Evolutionary conservation across 192 early-diverging fungal genomes (phyloP).

Genomic region (Coemansia sp.): DNA sequence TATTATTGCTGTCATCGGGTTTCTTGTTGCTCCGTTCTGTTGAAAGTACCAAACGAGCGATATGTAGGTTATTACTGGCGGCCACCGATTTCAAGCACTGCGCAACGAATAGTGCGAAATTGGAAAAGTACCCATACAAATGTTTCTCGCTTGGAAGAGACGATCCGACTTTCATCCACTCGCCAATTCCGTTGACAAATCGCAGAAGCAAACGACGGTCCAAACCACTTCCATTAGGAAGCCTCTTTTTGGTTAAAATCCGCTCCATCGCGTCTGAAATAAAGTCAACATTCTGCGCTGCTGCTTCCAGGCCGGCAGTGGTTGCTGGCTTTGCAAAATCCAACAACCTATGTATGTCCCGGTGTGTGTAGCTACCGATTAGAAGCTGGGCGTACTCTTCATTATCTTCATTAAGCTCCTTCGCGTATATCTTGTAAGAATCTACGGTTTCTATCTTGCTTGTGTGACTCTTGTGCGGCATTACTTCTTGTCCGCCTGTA

Average conservation of each 20-base stretch:
- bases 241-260: background rate
- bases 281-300: background rate
- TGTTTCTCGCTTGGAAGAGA: background rate
- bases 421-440: no score
- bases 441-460: no score
- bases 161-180: background rate
- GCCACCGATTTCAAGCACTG: background rate
- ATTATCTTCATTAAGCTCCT: background rate
- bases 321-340: background rate
- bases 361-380: background rate
- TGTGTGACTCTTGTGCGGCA: no score
- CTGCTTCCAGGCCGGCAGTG: background rate
- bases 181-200: background rate
- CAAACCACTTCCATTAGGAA: background rate
- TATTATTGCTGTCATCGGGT: background rate
- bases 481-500: no score
- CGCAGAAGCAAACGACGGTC: background rate
- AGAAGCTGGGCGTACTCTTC: background rate
- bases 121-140: background rate
- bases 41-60: background rate
- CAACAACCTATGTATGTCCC: background rate
- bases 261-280: background rate
- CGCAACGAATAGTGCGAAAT: background rate
- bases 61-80: background rate
- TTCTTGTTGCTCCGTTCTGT: background rate